phyloP scores from a whole-genome alignment of 2,329 filamentous ascomycete species.

The Penicillium rolfsii region DNA sequence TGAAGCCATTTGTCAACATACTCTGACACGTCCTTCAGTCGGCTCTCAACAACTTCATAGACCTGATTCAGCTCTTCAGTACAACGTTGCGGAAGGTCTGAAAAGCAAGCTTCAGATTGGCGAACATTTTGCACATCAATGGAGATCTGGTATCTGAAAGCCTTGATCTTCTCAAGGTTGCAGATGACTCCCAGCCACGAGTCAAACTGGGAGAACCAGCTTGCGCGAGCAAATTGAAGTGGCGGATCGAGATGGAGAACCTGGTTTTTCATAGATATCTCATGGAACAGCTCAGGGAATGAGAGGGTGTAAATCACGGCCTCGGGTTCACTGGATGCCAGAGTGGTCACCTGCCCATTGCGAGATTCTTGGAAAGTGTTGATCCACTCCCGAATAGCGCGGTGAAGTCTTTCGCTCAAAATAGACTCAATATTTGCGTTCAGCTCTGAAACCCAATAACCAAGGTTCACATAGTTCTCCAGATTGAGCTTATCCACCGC shows the following conservation, averaged over 20 bases:
- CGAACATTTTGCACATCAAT: slow-evolving; percentile 54
- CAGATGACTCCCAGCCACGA: slow-evolving; percentile 92
- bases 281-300: slow-evolving; percentile 68
- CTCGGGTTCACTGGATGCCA: slow-evolving; percentile 36
- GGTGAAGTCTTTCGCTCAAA: slow-evolving; percentile 78
- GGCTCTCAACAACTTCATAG: slow-evolving; percentile 81
- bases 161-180: slow-evolving; percentile 91
- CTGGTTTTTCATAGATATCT: slow-evolving; percentile 97
- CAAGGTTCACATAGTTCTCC: slow-evolving; percentile 92
- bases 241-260: slow-evolving; percentile 96
- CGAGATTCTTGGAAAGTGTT: slow-evolving; percentile 71
- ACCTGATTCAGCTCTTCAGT: slow-evolving; percentile 77
- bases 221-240: slow-evolving; percentile 85
- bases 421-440: slow-evolving; percentile 83
- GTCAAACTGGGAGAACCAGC: slow-evolving; percentile 91
- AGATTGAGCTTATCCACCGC: slow-evolving; percentile 95
- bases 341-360: slow-evolving; percentile 33
- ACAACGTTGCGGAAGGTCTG: slow-evolving; percentile 81
- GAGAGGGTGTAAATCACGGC: slow-evolving; percentile 41
- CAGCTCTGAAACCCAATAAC: slow-evolving; percentile 84
- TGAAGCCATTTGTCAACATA: slow-evolving; percentile 99
- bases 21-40: slow-evolving; percentile 73
- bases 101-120: slow-evolving; percentile 65
- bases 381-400: slow-evolving; percentile 86
- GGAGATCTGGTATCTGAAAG: slow-evolving; percentile 90